A percentile compares a stretch with the other conserved stretches of the same genome.
phyloP scores from a whole-genome alignment of 2,329 filamentous ascomycete species.

The Pseudogymnoascus sp. region DNA sequence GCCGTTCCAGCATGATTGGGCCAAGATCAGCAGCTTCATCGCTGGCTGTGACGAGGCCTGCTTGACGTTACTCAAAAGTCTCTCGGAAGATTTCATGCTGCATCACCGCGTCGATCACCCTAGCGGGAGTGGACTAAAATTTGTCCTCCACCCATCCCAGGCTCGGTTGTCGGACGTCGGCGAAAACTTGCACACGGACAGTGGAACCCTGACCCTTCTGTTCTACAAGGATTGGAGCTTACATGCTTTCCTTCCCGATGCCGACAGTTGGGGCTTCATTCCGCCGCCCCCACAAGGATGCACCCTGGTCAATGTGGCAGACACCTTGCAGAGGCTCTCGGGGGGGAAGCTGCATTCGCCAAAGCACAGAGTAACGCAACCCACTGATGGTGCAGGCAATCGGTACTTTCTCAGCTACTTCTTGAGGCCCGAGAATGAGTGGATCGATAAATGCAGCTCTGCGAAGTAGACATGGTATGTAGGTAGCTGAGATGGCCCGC shows the following conservation, averaged over 20 bases:
- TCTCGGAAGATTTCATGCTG: slow-evolving; percentile 15
- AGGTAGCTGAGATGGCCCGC: not conserved
- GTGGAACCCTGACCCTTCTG: slow-evolving; percentile 23
- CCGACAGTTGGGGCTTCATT: slow-evolving; percentile 15
- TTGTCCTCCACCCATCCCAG: slow-evolving; percentile 19
- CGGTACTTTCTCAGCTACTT: slow-evolving; percentile 25
- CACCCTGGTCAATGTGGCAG: slow-evolving; percentile 24
- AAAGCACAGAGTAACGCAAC: slow-evolving; percentile 24
- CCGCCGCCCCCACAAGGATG: slow-evolving; percentile 15
- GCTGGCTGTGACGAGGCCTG: slow-evolving; percentile 17
- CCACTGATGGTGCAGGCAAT: slow-evolving; percentile 20
- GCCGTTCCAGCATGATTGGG: slow-evolving; percentile 15
- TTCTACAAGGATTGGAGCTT: slow-evolving; percentile 21
- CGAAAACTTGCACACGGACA: slow-evolving; percentile 22
- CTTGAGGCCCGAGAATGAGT: slow-evolving; percentile 21
- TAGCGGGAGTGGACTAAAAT: slow-evolving; percentile 21
- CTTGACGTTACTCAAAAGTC: slow-evolving; percentile 10
- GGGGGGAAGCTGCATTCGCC: slow-evolving; percentile 22
- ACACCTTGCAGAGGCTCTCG: slow-evolving; percentile 22
- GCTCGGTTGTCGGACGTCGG: slow-evolving; percentile 13
- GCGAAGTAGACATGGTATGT: not conserved
- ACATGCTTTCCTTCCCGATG: slow-evolving; percentile 8
- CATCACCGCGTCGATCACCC: slow-evolving; percentile 19
- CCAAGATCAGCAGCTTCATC: slow-evolving; percentile 15
- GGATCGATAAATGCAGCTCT: slow-evolving; percentile 16